Evolutionary conservation across 176 grass and related monocot genomes (phyloP).

Genomic region (Hordeum marinum): DNA sequence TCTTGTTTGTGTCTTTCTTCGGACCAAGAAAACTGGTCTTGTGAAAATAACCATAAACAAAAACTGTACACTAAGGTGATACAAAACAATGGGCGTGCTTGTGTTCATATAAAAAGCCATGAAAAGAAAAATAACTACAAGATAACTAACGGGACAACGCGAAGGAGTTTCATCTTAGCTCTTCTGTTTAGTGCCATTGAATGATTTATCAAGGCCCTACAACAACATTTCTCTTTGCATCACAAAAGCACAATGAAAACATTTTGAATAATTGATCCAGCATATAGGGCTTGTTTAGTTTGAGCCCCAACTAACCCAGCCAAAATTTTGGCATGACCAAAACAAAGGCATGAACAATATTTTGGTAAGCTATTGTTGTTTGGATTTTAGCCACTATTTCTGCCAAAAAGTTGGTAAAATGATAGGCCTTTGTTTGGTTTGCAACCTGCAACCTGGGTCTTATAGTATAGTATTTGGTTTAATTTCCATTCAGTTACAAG

Average conservation of each 20-base stretch:
- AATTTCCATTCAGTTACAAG: too few species aligned
- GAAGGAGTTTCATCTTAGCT: not conserved
- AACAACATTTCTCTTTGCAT: not conserved
- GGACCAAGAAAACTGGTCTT: not conserved
- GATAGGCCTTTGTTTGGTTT: too few species aligned
- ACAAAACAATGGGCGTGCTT: not conserved
- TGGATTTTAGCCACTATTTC: too few species aligned
- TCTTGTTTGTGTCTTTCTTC: not conserved
- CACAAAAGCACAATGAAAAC: not conserved
- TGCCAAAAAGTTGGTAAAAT: too few species aligned
- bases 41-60: not conserved
- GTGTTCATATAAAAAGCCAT: not conserved
- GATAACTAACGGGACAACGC: not conserved
- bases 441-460: too few species aligned
- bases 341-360: too few species aligned
- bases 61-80: not conserved
- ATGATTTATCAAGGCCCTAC: not conserved
- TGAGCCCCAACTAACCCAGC: too few species aligned
- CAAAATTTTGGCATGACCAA: too few species aligned
- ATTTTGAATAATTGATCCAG: not conserved
- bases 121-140: not conserved
- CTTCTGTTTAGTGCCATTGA: not conserved
- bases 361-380: too few species aligned
- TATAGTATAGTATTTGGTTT: too few species aligned
- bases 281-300: too few species aligned